Conservation (phyloP, 2,329 filamentous ascomycete species). For the Teratosphaeriaceae sp. region DNA sequence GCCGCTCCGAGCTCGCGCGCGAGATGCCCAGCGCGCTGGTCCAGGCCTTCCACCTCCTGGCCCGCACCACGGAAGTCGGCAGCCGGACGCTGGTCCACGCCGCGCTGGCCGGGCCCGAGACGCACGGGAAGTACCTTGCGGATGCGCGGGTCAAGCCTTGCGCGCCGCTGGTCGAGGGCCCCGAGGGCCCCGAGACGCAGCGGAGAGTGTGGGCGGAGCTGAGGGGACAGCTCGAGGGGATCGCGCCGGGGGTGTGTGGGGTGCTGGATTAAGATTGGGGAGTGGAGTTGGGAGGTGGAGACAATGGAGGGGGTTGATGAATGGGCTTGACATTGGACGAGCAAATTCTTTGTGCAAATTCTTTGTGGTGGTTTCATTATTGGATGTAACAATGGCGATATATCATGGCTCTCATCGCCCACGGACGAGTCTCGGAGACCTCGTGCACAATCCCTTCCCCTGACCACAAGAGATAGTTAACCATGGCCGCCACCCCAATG, state of each 20-base stretch:
- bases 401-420: too few relatives aligned
- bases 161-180: slow-evolving; percentile 29
- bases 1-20: slow-evolving; percentile 41
- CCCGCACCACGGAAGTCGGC: slow-evolving; percentile 35
- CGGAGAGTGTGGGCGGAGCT: slow-evolving; percentile 36
- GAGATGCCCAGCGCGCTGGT: slow-evolving; percentile 21
- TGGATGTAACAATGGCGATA: too few relatives aligned
- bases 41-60: slow-evolving; percentile 17
- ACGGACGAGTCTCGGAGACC: too few relatives aligned
- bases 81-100: slow-evolving; percentile 36
- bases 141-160: slow-evolving; percentile 27
- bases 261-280: slow-evolving; percentile 16
- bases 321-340: too few relatives aligned
- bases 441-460: too few relatives aligned
- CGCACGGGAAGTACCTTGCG: slow-evolving; percentile 36
- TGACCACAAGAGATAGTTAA: too few relatives aligned
- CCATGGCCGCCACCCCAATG: too few relatives aligned
- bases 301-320: too few relatives aligned
- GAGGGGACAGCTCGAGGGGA: slow-evolving; percentile 31
- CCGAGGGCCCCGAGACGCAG: slow-evolving; percentile 32
- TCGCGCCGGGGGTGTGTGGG: slow-evolving; percentile 28
- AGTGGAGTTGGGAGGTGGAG: too few relatives aligned
- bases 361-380: too few relatives aligned
- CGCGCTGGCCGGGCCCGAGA: slow-evolving; percentile 28
- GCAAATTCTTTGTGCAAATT: too few relatives aligned